Evolutionary conservation across 345 rosid genomes (phyloP).

Genomic region (Aegle marmelos): DNA sequence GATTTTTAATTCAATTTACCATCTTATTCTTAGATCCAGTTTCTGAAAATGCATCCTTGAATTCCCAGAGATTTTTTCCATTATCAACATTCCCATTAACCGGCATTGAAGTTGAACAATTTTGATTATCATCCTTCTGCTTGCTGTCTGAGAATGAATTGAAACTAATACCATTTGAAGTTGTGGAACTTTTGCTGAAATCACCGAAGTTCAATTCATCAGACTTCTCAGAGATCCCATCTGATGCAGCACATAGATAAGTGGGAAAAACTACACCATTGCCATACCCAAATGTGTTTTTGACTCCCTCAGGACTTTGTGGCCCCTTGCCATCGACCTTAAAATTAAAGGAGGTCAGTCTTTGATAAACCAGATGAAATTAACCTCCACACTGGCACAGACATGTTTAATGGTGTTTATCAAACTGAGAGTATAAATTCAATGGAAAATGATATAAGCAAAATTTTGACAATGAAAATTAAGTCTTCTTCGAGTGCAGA

Average conservation of each 20-base stretch:
- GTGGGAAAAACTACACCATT: slow-evolving; percentile 10
- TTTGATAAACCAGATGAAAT: slow-evolving; percentile 14
- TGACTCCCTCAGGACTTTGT: slow-evolving; percentile 14
- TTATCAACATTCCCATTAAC: slow-evolving; percentile 20
- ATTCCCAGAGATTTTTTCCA: slow-evolving; percentile 48
- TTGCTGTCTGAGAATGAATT: slow-evolving; percentile 19
- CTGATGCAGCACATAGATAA: slow-evolving; percentile 21
- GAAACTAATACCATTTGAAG: slow-evolving; percentile 6
- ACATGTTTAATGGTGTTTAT: neutral
- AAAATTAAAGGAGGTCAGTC: slow-evolving; percentile 22
- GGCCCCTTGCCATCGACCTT: slow-evolving; percentile 28
- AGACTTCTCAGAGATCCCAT: slow-evolving; percentile 25
- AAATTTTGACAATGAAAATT: neutral
- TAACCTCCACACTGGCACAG: neutral
- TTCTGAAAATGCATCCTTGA: slow-evolving; percentile 42
- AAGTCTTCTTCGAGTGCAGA: neutral
- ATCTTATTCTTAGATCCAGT: slow-evolving; percentile 40
- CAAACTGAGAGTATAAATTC: neutral
- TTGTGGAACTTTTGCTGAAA: slow-evolving; percentile 16
- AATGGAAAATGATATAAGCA: neutral
- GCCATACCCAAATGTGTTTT: slow-evolving; percentile 18
- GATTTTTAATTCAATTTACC: slow-evolving; percentile 14
- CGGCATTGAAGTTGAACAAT: slow-evolving; percentile 18
- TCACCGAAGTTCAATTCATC: slow-evolving; percentile 36
- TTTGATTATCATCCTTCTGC: slow-evolving; percentile 15